Percentiles rank a stretch among this genome's conserved stretches.
Evolutionary conservation across 352 stramenopile species (phyloP).

Genomic region (Phytophthora pisi): DNA sequence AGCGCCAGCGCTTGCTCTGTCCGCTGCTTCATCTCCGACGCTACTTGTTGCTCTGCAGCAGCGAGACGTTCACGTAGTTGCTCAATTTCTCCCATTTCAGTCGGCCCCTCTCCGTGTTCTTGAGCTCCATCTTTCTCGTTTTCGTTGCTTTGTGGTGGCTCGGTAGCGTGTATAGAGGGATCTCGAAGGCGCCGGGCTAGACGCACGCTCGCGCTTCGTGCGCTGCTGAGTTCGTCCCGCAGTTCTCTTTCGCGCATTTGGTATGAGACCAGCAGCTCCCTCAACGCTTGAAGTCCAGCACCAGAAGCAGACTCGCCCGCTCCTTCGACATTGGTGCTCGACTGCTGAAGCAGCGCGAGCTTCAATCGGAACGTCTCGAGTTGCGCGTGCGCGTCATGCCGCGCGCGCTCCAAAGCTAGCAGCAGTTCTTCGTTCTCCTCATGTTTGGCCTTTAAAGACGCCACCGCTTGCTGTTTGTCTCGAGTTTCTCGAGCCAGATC

Average conservation of each 20-base stretch:
- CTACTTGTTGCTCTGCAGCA: slow-evolving; percentile 21
- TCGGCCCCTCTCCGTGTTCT: not conserved
- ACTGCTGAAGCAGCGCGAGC: slow-evolving; percentile 36
- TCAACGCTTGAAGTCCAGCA: slow-evolving; percentile 18
- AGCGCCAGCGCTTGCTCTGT: slow-evolving; percentile 24
- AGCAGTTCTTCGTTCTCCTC: slow-evolving; percentile 58
- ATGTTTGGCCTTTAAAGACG: slow-evolving; percentile 39
- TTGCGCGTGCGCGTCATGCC: slow-evolving; percentile 52
- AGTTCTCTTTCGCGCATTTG: slow-evolving; percentile 49
- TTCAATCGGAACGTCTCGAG: slow-evolving; percentile 52
- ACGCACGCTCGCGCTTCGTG: slow-evolving; percentile 27
- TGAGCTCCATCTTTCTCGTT: not conserved
- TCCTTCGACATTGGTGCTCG: not conserved
- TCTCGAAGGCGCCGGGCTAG: slow-evolving; percentile 27
- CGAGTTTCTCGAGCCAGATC: slow-evolving; percentile 25
- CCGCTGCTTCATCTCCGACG: slow-evolving; percentile 27
- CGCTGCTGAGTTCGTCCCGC: slow-evolving; percentile 35
- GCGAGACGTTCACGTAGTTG: slow-evolving; percentile 13
- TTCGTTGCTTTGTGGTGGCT: not conserved
- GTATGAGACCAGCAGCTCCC: slow-evolving; percentile 48
- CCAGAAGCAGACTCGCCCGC: not conserved
- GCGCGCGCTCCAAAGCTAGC: slow-evolving; percentile 43
- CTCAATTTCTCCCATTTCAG: slow-evolving; percentile 7
- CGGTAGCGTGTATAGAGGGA: not conserved
- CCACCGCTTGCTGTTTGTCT: slow-evolving; percentile 36